These are phyloP conservation scores for Neofusicoccum umdonicola DNA, from an alignment of 2,329 filamentous ascomycete species.

Conservation along the genomic window DNA sequence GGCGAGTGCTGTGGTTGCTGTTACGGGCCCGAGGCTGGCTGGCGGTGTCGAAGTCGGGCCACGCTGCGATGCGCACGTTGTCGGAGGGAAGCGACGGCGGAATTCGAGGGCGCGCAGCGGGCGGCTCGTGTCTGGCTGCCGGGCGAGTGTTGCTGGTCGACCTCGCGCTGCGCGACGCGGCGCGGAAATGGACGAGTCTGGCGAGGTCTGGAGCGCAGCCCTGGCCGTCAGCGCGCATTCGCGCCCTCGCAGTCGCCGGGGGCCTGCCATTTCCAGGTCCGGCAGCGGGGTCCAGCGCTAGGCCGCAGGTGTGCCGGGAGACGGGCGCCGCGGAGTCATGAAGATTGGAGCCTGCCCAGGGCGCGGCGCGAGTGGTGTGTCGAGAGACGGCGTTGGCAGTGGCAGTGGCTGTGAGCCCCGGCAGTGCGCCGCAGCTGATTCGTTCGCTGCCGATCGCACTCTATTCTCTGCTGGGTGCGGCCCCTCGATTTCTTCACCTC, in stretches of 20 bases:
- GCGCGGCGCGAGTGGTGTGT: neutral
- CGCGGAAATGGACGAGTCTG: conserved; percentile 2
- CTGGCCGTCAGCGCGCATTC: neutral
- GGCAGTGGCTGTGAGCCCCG: neutral
- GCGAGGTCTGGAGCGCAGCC: conserved; percentile 5
- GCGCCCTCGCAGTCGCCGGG: neutral
- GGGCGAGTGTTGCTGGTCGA: neutral
- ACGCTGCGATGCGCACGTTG: neutral
- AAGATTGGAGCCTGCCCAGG: neutral
- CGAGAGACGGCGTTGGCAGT: neutral
- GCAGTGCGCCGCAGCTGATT: neutral
- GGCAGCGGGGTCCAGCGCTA: neutral
- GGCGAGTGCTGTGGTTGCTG: no score
- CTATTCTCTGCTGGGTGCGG: neutral
- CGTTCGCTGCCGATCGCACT: neutral
- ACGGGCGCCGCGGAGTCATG: neutral
- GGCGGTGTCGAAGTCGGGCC: neutral
- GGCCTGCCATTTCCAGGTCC: neutral
- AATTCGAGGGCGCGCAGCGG: neutral
- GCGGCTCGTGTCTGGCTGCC: no score
- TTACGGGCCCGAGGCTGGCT: no score
- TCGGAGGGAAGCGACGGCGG: neutral
- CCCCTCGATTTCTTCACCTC: neutral
- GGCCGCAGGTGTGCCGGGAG: neutral
- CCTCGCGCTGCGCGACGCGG: neutral